A percentile compares a stretch with the other conserved stretches of the same genome.
These are phyloP conservation scores for Zygosaccharomyces lentus DNA, from an alignment of 805 yeast species.

Conservation along the genomic window DNA sequence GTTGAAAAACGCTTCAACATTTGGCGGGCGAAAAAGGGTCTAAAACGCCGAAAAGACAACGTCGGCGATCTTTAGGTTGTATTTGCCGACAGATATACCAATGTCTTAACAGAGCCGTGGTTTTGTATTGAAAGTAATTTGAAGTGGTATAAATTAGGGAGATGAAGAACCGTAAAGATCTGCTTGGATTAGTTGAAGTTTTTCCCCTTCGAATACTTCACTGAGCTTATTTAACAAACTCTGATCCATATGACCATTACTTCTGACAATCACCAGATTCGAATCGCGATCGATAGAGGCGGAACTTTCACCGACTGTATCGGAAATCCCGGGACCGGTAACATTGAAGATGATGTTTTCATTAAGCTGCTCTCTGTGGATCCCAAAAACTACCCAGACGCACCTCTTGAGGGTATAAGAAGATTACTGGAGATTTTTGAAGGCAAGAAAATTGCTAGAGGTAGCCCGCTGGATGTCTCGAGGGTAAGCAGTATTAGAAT, in stretches of 20 bases:
- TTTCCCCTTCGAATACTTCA: neutral
- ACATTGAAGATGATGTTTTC: constrained; percentile 53
- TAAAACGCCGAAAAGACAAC: neutral
- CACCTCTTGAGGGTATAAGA: constrained; percentile 88
- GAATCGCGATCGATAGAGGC: constrained; percentile 60
- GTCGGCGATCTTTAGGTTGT: neutral
- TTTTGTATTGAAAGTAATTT: too few relatives aligned
- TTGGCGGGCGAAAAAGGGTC: neutral
- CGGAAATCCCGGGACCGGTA: constrained; percentile 45
- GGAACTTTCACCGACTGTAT: constrained; percentile 88
- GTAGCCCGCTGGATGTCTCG: constrained; percentile 54
- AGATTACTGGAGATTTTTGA: constrained; percentile 62
- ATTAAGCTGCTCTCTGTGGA: constrained; percentile 82
- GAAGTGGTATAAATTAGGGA: neutral
- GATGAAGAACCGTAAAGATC: neutral
- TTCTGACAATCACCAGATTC: constrained; percentile 12
- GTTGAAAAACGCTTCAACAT: neutral
- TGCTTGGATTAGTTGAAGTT: neutral
- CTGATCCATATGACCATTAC: neutral
- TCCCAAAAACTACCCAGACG: constrained; percentile 80
- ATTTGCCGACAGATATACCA: neutral
- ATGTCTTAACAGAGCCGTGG: too few relatives aligned
- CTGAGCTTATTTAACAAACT: neutral
- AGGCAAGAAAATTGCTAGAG: constrained; percentile 51
- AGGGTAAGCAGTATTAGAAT: constrained; percentile 66